These are phyloP conservation scores for Hemisphaericaspora subhashii DNA, from an alignment of 1,139 yeast species.

Conservation along the genomic window DNA sequence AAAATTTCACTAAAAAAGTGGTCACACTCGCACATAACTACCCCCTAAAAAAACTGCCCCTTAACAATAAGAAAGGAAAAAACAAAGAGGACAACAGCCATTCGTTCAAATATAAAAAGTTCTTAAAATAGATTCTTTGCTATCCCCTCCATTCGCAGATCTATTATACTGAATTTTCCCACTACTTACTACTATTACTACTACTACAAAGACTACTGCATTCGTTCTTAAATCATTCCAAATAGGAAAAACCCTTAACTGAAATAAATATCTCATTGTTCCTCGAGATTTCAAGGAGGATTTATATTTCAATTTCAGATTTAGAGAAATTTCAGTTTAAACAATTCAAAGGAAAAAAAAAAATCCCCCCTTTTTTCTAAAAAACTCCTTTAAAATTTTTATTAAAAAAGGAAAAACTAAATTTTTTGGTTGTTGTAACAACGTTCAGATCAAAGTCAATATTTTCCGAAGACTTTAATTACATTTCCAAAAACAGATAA, in stretches of 20 bases:
- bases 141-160: neutral
- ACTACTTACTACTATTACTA: neutral
- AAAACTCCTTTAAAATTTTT: no score
- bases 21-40: no score
- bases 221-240: neutral
- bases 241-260: neutral
- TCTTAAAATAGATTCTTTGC: neutral
- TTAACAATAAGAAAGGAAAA: neutral
- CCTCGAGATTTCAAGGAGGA: neutral
- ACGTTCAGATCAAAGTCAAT: constrained; percentile 1
- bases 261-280: neutral
- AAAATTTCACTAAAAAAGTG: neutral
- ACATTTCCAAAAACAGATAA: constrained; percentile 5
- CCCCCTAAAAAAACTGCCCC: no score
- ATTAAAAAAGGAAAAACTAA: neutral
- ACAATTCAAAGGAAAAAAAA: neutral
- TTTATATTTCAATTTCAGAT: neutral
- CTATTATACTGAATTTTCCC: neutral
- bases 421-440: neutral
- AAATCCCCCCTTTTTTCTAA: neutral
- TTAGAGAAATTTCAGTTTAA: neutral
- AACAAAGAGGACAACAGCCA: neutral
- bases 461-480: constrained; percentile 3
- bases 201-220: neutral
- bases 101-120: neutral